Evolutionary conservation across 1,284 basidiomycete genomes (phyloP), one percentile per base, ranked within the genome.

Genomic region (Quambalaria eucalypti): DNA sequence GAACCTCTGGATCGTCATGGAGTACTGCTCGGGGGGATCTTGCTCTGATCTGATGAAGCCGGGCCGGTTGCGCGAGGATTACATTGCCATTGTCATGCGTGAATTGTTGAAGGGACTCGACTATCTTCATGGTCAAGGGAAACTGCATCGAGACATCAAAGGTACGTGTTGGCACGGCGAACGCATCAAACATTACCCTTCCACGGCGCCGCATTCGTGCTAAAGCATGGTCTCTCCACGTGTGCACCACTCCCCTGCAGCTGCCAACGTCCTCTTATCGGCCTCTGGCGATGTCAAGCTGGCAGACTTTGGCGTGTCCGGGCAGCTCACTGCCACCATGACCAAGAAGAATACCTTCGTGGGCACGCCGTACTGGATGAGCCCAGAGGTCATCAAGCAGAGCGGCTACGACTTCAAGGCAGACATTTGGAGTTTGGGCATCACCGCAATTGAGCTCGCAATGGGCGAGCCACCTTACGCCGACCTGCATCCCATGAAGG

Each of bases 1-100:
- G 23, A 86, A 92, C 73, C 81, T 98, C 28, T 97, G 93, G 93
- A 97, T 98, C 72, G 88, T 97, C 62, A 99, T 99, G 93, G 95
- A 98, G 85, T 97, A 81, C 62, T 81, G 81, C 63, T 78, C 78
- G 1, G 81, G 81, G 29, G 81, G 81, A 21, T 80, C 78, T 50
- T 81, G 79, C 64, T 77, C 76, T 1, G 80, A 81, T 68, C 61
- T 81, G 52, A 93, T 96, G 89, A 97, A 97, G 79, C 89, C 92
- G 2, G 95, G 95, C 4, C 85, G 89, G 0, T 95, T 99, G 78
- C 82, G 88, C 62, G 93, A 99, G 79, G 95, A 97, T 74, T 96
- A 98, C 76, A 97, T 99, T 68, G 93, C 93, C 10, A 97, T 97
- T 74, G 87, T 99, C 62, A 83, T 90, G 46, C 84, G 89, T 46